Percentiles rank a stretch among this genome's conserved stretches.
These are phyloP conservation scores for Ogataea hybrid DNA, from an alignment of 1,139 yeast species.

Conservation along the genomic window DNA sequence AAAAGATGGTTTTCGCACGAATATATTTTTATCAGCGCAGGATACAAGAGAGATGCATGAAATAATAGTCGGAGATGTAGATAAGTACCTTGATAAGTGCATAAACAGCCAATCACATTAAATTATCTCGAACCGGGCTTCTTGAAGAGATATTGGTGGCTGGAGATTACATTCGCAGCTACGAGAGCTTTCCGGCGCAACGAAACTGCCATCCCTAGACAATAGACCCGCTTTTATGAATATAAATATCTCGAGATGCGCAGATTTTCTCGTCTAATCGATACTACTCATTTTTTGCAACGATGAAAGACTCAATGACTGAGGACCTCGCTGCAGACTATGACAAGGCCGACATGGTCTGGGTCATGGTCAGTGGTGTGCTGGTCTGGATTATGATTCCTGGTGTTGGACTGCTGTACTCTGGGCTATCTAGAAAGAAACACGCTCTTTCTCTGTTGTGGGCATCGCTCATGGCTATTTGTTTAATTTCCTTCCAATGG, in stretches of 20 bases:
- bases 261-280: conserved; percentile 1
- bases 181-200: background rate
- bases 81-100: conserved; percentile 4
- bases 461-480: conserved; percentile 90
- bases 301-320: conserved; percentile 52
- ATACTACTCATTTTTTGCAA: conserved; percentile 2
- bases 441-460: conserved; percentile 87
- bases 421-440: conserved; percentile 89
- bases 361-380: conserved; percentile 76
- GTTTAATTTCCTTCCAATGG: conserved; percentile 88
- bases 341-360: conserved; percentile 77
- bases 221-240: background rate
- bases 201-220: background rate
- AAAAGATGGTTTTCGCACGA: background rate
- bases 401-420: conserved; percentile 86
- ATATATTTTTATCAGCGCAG: background rate
- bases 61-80: conserved; percentile 3
- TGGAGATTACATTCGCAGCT: background rate
- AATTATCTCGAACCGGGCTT: background rate
- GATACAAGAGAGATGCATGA: background rate
- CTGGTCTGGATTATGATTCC: conserved; percentile 95
- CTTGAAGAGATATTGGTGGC: conserved; percentile 1
- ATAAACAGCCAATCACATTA: conserved; percentile 3
- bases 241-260: conserved; percentile 7
- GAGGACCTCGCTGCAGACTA: conserved; percentile 73